Evolutionary conservation across 768 basidiomycete genomes (phyloP).

Genomic region (Termitomyces sp.): DNA sequence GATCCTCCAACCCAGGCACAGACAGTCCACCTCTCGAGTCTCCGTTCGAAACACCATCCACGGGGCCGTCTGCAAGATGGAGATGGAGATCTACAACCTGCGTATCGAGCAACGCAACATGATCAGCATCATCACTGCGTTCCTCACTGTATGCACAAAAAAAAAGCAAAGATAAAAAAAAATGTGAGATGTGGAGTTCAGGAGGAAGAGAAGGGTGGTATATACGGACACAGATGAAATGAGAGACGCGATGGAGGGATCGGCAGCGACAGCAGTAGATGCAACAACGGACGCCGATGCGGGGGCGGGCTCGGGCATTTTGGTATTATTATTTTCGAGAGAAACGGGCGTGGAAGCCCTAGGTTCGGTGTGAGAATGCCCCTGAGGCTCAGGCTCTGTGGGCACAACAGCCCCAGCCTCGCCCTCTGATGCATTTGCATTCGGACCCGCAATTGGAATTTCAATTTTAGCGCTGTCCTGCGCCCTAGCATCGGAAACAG

Average conservation of each 20-base stretch:
- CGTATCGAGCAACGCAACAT: conserved; percentile 38
- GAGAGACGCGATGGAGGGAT: conserved; percentile 20
- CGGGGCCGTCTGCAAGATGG: no score
- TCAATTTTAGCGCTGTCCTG: neutral
- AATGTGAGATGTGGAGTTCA: conserved; percentile 30
- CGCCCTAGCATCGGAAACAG: no score
- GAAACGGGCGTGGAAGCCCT: no score
- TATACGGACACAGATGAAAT: conserved; percentile 46
- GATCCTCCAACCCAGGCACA: neutral
- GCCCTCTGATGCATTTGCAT: neutral
- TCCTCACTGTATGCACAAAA: conserved; percentile 31
- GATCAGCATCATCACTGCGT: conserved; percentile 18
- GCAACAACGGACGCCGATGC: conserved; percentile 10
- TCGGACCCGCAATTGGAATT: neutral
- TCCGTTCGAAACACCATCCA: neutral
- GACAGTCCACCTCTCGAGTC: neutral
- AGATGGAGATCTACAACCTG: conserved; percentile 26
- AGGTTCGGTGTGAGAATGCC: no score
- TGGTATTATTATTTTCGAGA: neutral
- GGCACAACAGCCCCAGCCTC: no score
- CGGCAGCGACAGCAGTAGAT: neutral
- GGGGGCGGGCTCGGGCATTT: neutral
- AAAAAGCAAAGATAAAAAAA: conserved; percentile 24
- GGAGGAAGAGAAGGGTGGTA: conserved; percentile 32
- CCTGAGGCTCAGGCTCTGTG: no score